phyloP scores from a whole-genome alignment of 2,329 filamentous ascomycete species.

The Penicillium sp. region DNA sequence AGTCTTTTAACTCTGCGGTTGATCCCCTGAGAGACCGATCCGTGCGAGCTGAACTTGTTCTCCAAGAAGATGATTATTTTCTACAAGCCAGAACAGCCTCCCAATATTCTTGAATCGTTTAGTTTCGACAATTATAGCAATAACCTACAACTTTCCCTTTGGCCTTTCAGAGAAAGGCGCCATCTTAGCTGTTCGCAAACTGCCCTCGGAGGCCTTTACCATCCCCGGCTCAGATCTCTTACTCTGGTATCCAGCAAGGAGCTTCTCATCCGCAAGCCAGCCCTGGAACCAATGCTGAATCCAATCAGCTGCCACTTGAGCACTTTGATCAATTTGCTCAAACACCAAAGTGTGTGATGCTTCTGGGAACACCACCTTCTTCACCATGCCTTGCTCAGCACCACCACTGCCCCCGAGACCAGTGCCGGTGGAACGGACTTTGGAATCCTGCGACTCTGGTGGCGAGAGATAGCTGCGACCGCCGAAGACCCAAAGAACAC shows the following conservation, averaged over 20 bases:
- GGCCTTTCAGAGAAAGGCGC: not conserved
- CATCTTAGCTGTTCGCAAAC: not conserved
- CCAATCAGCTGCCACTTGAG: slow-evolving; percentile 19
- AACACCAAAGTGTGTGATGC: slow-evolving; percentile 17
- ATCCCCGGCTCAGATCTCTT: slow-evolving; percentile 22
- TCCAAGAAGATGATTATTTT: too few species aligned
- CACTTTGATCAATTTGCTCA: slow-evolving; percentile 25
- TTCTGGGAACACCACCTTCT: slow-evolving; percentile 16
- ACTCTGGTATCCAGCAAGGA: slow-evolving; percentile 18
- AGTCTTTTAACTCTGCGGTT: not conserved
- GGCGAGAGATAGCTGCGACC: slow-evolving; percentile 20
- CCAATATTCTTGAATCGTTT: too few species aligned
- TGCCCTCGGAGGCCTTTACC: slow-evolving; percentile 10
- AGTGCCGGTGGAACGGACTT: slow-evolving; percentile 22
- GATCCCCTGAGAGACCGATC: not conserved
- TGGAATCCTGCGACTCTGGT: slow-evolving; percentile 16
- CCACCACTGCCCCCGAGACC: slow-evolving; percentile 29
- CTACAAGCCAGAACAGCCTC: too few species aligned
- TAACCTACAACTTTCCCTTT: not conserved
- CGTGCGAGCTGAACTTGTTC: too few species aligned
- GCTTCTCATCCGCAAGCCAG: slow-evolving; percentile 22
- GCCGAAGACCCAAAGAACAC: slow-evolving; percentile 28
- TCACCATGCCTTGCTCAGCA: slow-evolving; percentile 15
- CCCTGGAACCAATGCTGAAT: slow-evolving; percentile 16
- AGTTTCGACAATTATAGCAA: not conserved